Evolutionary conservation across 208 protist species (phyloP), one percentile per base, ranked within the genome.

Genomic region (Angomonas deanei): DNA sequence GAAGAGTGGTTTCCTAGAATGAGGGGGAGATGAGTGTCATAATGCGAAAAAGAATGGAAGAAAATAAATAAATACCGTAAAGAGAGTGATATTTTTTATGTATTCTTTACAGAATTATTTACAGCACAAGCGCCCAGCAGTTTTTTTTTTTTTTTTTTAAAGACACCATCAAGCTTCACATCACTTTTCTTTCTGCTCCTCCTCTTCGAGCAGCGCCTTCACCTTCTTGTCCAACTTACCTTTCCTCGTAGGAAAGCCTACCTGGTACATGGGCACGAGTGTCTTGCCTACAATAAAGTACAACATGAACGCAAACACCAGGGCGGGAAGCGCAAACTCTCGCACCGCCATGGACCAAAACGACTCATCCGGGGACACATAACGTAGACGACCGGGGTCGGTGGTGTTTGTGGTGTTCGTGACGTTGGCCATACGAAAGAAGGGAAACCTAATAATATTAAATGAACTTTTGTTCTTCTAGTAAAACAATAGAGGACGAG

Each of bases 11-110:
- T n/a, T n/a, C n/a, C n/a, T n/a, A n/a, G n/a, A n/a, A n/a, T n/a
- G n/a, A n/a, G n/a, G n/a, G n/a, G n/a, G n/a, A n/a, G n/a, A n/a
- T n/a, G n/a, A n/a, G n/a, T n/a, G n/a, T n/a, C n/a, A n/a, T 34
- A 23, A 49, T 5, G 28, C 31, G 57, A 56, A 19, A 67, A 24
- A 63, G 69, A 64, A 58, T 70, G 62, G 30, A 56, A 68, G 47
- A 61, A 65, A 68, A 0, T 4, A 26, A 47, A 47, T 5, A 24
- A 24, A 47, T 42, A 61, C 3, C 19, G 24, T 2, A 48, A 64
- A 60, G n/a, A n/a, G n/a, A n/a, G n/a, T n/a, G n/a, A n/a, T n/a
- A n/a, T n/a, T n/a, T n/a, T n/a, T n/a, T n/a, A n/a, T n/a, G n/a
- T n/a, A n/a, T n/a, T n/a, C 0, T 50, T 10, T n/a, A 31, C n/a